Evolutionary conservation across 495 filamentous ascomycete genomes (phyloP), one percentile per base, ranked within the genome.

Genomic region (Aspergillus avenaceus): DNA sequence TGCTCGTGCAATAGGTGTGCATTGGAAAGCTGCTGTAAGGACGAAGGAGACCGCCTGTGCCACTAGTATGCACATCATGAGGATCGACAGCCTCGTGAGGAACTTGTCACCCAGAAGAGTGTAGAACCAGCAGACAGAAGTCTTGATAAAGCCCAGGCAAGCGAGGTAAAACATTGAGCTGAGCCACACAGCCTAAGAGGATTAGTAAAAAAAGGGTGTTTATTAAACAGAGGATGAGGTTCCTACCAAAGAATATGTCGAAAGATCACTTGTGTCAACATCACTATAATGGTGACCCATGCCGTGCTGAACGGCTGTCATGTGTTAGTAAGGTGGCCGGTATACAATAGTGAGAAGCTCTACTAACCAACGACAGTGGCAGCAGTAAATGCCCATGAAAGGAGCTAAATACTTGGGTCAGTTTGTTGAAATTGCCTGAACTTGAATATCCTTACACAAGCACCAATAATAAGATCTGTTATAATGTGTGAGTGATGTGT

Each of bases 111-210:
- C 69, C 8, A 72, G 57, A 21, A 65, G 63, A 26, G 65, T 70
- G 56, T 72, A 72, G 52, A 70, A 72, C 53, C 58, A 60, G 32
- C 69, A 56, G 9, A 69, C 67, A 6, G 69, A 72, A 22, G 65
- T 64, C 37, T 72, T 70, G 56, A 72, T 29, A 48, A 72, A 72
- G 34, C 69, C 69, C 11, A 72, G 65, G 45, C 54, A 60, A 26
- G 66, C 58, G 0, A 72, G 62, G 34, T 72, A 72, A 50, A 70
- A 69, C 61, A 72, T 72, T n/a, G 69, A 72, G 32, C 69, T 72
- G 16, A 72, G 43, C 65, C 65, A 72, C 42, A 72, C 69, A 8
- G 49, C 60, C 66, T 71, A n/a, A n/a, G n/a, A n/a, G 34, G 1
- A 16, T 0, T 21, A 31, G 4, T 13, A 24, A 55, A 49, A 11